A percentile compares a stretch with the other conserved stretches of the same genome.
Evolutionary conservation across 306 rosid genomes (phyloP).

Genomic region (Lathyrus sativus): DNA sequence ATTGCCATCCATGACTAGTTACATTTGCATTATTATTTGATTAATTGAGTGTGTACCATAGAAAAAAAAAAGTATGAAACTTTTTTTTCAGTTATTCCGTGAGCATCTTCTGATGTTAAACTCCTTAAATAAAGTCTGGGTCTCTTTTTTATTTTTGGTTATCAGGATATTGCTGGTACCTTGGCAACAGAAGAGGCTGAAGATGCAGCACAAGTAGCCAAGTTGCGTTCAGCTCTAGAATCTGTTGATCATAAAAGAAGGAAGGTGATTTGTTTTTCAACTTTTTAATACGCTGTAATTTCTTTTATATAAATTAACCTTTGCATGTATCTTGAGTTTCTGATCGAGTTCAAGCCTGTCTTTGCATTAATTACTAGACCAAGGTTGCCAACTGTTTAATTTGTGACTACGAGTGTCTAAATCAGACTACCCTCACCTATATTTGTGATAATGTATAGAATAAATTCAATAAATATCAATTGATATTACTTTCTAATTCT

Average conservation of each 20-base stretch:
- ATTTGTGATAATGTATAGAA: no score
- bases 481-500: no score
- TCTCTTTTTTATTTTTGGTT: constrained; percentile 36
- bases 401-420: no score
- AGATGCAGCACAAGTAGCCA: constrained; percentile 81
- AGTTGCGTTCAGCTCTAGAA: constrained; percentile 94
- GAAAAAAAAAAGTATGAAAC: constrained; percentile 4
- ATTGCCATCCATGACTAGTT: constrained; percentile 9
- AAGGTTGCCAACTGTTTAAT: neutral
- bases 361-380: neutral
- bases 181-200: constrained; percentile 93
- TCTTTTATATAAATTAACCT: constrained; percentile 1
- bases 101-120: constrained; percentile 2
- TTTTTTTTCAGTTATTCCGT: constrained; percentile 21
- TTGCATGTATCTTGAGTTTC: constrained; percentile 11
- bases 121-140: constrained; percentile 25
- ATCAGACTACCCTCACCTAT: no score
- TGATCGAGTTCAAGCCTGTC: constrained; percentile 1
- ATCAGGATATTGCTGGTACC: constrained; percentile 97
- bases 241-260: constrained; percentile 98
- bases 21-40: constrained; percentile 31
- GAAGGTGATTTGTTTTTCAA: constrained; percentile 60
- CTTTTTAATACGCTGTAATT: neutral
- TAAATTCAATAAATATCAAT: no score
- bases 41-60: constrained; percentile 20